Evolutionary conservation across 225 moss, liverwort and hornwort species (phyloP), one percentile per base, ranked within the genome.

Genomic region (Takakia lepidozioides): DNA sequence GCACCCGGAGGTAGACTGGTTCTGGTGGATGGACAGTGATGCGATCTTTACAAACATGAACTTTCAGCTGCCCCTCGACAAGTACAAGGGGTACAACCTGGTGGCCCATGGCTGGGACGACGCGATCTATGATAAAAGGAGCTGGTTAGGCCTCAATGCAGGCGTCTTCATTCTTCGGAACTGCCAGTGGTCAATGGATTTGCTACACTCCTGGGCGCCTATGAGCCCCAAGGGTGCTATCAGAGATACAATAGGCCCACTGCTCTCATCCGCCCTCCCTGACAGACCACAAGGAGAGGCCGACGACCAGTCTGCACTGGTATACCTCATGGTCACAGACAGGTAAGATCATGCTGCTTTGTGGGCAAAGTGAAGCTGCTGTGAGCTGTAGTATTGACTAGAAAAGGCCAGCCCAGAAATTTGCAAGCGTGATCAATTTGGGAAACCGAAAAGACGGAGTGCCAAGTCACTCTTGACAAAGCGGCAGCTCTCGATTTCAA

Each of bases 261-360:
- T 76, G 3, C 50, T 74, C 32, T 67, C 73, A 7, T 56, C 67
- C 18, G 63, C 73, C 2, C 50, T 73, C 26, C n/a, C 73, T 6
- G 73, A 67, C n/a, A 58, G 73, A 44, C 73, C 73, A 14, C 67
- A 73, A 46, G 67, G 67, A 48, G 67, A 73, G 55, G 73, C 73
- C 38, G 73, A 73, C 17, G 73, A 73, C 30, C 73, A 73, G 27
- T 73, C 73, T 3, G 73, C 73, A 1, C 63, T 73, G 27, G 59
- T 73, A 32, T 73, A 73, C 43, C 49, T 73, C 18, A 67, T 73
- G 18, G 63, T 51, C 25, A 64, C 63, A 17, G 32, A 32, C 32
- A 32, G 32, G 32, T 32, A 32, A n/a, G n/a, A n/a, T n/a, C n/a
- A n/a, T n/a, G n/a, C n/a, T n/a, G n/a, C n/a, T n/a, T n/a, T n/a